phyloP scores from a whole-genome alignment of 176 grass and related monocot species.

The Carex kokanica region DNA sequence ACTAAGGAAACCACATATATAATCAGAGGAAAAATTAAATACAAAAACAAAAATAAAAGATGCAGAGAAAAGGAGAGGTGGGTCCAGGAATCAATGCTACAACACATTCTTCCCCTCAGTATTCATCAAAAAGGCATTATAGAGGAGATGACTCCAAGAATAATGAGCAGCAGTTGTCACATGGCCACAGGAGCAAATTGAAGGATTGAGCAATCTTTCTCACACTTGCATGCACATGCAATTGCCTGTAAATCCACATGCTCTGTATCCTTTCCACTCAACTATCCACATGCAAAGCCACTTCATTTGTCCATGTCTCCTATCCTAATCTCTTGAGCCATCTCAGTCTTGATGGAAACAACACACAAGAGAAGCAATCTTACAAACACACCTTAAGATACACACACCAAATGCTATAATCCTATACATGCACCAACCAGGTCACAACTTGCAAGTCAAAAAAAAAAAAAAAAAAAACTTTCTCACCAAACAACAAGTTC shows the following conservation, averaged over 20 bases:
- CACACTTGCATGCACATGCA: slow-evolving; percentile 29
- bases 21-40: background rate
- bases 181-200: slow-evolving; percentile 12
- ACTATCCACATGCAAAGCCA: slow-evolving; percentile 23
- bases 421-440: background rate
- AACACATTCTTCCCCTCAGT: slow-evolving; percentile 4
- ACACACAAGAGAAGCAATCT: background rate
- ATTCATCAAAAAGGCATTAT: slow-evolving; percentile 24
- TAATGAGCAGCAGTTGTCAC: slow-evolving; percentile 23
- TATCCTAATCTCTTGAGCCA: background rate
- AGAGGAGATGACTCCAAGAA: slow-evolving; percentile 18
- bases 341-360: slow-evolving; percentile 25
- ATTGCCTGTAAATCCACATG: slow-evolving; percentile 13
- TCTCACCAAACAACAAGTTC: slow-evolving; percentile 13
- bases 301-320: background rate
- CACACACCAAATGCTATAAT: background rate
- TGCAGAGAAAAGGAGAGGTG: slow-evolving; percentile 8
- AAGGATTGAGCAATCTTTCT: slow-evolving; percentile 11
- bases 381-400: slow-evolving; percentile 8
- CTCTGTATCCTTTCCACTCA: slow-evolving; percentile 19
- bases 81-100: slow-evolving; percentile 4
- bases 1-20: background rate
- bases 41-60: background rate
- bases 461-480: background rate
- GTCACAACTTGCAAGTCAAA: slow-evolving; percentile 6